A percentile compares a stretch with the other conserved stretches of the same genome.
phyloP scores from a whole-genome alignment of 345 rosid genomes.

The Salix koriyanagi region DNA sequence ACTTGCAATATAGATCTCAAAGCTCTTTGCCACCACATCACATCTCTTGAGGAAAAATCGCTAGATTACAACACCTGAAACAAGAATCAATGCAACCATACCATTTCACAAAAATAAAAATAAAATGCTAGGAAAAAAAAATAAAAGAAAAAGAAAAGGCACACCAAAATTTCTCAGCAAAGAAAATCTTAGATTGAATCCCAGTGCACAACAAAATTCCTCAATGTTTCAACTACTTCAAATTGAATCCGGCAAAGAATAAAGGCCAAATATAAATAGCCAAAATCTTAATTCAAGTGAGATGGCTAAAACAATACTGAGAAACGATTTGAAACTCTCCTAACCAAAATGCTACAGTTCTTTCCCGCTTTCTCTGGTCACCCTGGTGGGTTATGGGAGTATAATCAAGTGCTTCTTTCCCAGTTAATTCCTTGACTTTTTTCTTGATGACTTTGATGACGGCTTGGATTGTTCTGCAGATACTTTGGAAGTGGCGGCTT shows the following conservation, averaged over 20 bases:
- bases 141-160: not conserved
- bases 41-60: no score
- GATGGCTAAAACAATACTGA: not conserved
- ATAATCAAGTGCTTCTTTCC: not conserved
- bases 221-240: not conserved
- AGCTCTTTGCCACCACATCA: no score
- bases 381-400: not conserved
- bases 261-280: not conserved
- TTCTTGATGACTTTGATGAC: conserved; percentile 80
- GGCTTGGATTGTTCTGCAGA: conserved; percentile 47
- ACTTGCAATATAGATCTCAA: no score
- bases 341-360: not conserved
- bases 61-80: not conserved
- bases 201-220: not conserved
- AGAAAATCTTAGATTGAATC: no score
- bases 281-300: conserved; percentile 1
- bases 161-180: no score
- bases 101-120: not conserved
- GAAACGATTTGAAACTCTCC: not conserved
- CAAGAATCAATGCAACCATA: not conserved
- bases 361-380: not conserved
- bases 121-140: not conserved
- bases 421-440: conserved; percentile 72
- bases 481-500: conserved; percentile 41
- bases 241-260: not conserved